Evolutionary conservation across 345 rosid genomes (phyloP), one percentile per base, ranked within the genome.

Genomic region (Pistacia atlantica): DNA sequence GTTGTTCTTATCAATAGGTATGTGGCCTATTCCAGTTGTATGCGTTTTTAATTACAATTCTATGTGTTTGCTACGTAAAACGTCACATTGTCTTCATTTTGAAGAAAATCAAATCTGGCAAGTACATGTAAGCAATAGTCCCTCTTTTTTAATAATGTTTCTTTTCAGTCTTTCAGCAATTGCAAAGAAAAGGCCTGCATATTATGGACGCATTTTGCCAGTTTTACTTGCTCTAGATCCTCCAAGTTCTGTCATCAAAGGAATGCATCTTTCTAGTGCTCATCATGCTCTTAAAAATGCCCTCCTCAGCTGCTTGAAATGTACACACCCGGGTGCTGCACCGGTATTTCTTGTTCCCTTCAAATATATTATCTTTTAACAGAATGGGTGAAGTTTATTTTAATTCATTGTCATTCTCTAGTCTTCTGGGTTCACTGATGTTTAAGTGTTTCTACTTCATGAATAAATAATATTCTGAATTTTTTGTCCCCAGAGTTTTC

Each of bases 161-260:
- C 69, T 62, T 73, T 65, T 55, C 88, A 93, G 97, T 83, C 92
- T 96, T 79, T 90, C 94, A 71, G 86, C 91, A 72, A 89, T 96
- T 78, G 99, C 98, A 49, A 92, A 87, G 83, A 89, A 84, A 84
- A 89, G 97, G 73, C 97, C 98, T 82, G 87, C 93, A 75, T 91
- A 86, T 79, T 96, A 85, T 87, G 98, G 99, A 66, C 92, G 95
- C 75, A 91, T 96, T 84, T 81, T 96, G 78, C 90, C 99, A 73
- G 98, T 92, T 85, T 85, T 96, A 75, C 95, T 96, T 82, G 91
- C 91, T 81, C 83, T 96, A 89, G 92, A 91, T 84, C 89, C 97
- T 76, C 83, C 90, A 67, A 86, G 84, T 78, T 84, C 89, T 79
- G 83, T 83, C 68, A 80, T 79, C 59, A 86, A 88, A 79, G 97